Base-by-base conservation (phyloP, 2,329 filamentous ascomycete species). In the Alternaria sp. region DNA sequence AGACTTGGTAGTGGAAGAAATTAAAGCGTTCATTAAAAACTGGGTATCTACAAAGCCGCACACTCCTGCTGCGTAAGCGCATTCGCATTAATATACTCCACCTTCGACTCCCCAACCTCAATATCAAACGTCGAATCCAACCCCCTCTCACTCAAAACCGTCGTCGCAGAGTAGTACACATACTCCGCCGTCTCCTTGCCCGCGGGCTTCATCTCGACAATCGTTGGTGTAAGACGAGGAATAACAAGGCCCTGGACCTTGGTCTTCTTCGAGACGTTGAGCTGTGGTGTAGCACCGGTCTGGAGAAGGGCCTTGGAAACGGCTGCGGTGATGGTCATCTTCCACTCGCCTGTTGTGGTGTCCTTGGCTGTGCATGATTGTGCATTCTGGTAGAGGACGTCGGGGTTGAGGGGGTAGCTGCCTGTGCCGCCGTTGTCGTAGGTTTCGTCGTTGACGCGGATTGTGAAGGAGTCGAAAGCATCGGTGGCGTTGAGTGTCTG, bases 361-460 rank as follows among this genome's bases (percentile, higher is more conserved):
- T 61, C 47, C 10, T 19, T 19, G 1, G 19, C 30, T 10, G 57
- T 7, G 28, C 61, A 64, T 8, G 57, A 61, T 6, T 64, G 58
- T 2, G 32, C 15, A 9, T 61, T 2, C 45, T 64, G 61, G 49
- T 47, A 64, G 21, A 65, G 58, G 17, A 65, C 28, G 12, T 62
- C 26, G 3, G 59, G 25, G 26, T 65, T 58, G 11, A 65, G 8
- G 6, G 62, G 59, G 19, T 62, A 67, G 13, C 53, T 23, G 10
- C 65, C 65, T 30, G 56, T 62, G 15, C 56, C 59, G 9, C 46
- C 55, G n/a, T 67, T 66, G 28, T 66, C 64, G 47, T 59, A 64
- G 6, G 12, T 61, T 2, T 51, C 17, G 6, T 44, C 55, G 15
- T 58, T 55, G 17, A 64, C 30, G n/a, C 61, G 57, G 12, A 66